phyloP scores from a whole-genome alignment of 306 rosid species.

The Castanea crenata region DNA sequence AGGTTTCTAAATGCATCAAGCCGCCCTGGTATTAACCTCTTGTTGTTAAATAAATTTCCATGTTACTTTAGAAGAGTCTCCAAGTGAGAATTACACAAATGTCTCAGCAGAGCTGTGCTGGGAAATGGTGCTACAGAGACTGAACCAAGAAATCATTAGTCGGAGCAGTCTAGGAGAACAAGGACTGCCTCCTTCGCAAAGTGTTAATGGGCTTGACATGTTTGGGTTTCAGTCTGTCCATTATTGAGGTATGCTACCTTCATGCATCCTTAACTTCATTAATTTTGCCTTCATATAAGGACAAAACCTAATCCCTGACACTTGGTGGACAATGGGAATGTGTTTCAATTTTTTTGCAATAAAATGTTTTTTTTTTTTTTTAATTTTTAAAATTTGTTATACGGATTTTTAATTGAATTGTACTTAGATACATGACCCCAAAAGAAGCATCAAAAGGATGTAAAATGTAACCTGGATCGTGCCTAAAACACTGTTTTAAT shows the following conservation, averaged over 20 bases:
- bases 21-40: neutral
- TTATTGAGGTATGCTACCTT: slow-evolving; percentile 50
- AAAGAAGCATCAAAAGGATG: too few species aligned
- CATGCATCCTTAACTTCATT: slow-evolving; percentile 5
- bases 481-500: too few species aligned
- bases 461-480: too few species aligned
- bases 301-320: neutral
- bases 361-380: neutral
- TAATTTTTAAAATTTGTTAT: too few species aligned
- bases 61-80: slow-evolving; percentile 74
- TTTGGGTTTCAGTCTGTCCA: slow-evolving; percentile 70
- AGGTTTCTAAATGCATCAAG: too few species aligned
- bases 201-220: slow-evolving; percentile 66
- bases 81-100: slow-evolving; percentile 47
- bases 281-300: neutral
- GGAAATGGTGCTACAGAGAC: slow-evolving; percentile 63
- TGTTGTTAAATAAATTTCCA: slow-evolving; percentile 31
- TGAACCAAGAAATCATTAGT: slow-evolving; percentile 45
- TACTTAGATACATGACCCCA: too few species aligned
- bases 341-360: neutral
- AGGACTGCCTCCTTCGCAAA: slow-evolving; percentile 41
- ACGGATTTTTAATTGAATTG: too few species aligned
- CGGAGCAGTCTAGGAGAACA: slow-evolving; percentile 38
- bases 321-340: neutral
- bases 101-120: slow-evolving; percentile 69